These are phyloP conservation scores for Colletotrichum euphorbiae DNA, from an alignment of 2,329 filamentous ascomycete species.

Conservation along the genomic window DNA sequence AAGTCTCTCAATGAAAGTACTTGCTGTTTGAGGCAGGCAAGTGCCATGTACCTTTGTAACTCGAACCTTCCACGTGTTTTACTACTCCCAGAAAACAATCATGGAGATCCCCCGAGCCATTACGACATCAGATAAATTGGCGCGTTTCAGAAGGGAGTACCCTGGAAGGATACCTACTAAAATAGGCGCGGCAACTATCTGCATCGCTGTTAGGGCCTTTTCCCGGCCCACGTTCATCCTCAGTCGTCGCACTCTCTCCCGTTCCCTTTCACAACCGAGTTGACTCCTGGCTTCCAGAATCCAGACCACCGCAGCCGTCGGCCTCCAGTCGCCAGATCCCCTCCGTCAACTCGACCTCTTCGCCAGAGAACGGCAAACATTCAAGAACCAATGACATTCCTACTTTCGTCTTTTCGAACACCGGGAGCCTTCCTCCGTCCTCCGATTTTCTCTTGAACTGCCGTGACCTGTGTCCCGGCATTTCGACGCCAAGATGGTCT, in stretches of 20 bases:
- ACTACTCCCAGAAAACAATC: neutral
- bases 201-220: neutral
- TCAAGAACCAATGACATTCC: too few species aligned
- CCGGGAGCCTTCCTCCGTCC: conserved; percentile 1
- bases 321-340: neutral
- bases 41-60: neutral
- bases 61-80: conserved; percentile 18
- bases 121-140: conserved; percentile 39
- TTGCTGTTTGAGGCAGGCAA: neutral
- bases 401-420: neutral
- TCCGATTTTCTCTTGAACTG: conserved; percentile 13
- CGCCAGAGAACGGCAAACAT: neutral
- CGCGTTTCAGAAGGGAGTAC: conserved; percentile 37
- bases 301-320: too few species aligned
- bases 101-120: conserved; percentile 33
- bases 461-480: conserved; percentile 13
- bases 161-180: conserved; percentile 26
- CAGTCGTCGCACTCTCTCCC: neutral
- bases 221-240: neutral
- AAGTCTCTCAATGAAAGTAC: conserved; percentile 12
- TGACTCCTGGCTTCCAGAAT: too few species aligned
- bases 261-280: neutral
- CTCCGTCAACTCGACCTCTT: neutral
- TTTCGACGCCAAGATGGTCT: conserved; percentile 1
- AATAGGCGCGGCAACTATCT: conserved; percentile 30